Conservation (phyloP, 768 basidiomycete species). For the Mycena epipterygia region DNA sequence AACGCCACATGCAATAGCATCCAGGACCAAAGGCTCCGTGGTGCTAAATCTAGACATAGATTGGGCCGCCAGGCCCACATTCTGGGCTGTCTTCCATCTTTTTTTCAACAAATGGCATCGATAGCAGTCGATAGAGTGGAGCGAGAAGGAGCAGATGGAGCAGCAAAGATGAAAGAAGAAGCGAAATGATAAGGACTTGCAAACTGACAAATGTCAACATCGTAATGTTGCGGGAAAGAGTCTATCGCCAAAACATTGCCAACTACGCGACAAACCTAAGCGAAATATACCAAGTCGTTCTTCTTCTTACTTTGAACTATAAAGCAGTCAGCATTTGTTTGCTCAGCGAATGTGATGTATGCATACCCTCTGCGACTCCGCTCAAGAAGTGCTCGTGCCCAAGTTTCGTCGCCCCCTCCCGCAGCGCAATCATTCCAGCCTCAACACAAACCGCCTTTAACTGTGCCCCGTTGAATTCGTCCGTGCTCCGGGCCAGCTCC, state of each 20-base stretch:
- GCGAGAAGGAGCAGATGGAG: slow-evolving; percentile 2
- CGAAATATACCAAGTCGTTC: slow-evolving; percentile 96
- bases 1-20: too few relatives aligned
- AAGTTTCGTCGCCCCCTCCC: slow-evolving; percentile 91
- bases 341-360: slow-evolving; percentile 15
- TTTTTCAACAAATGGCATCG: not conserved
- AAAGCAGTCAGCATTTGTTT: slow-evolving; percentile 41
- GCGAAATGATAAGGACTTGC: not conserved
- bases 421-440: slow-evolving; percentile 97
- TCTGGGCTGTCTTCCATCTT: not conserved
- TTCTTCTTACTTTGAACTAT: slow-evolving; percentile 99
- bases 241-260: slow-evolving; percentile 5
- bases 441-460: slow-evolving; percentile 99
- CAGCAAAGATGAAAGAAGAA: not conserved
- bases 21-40: too few relatives aligned
- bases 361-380: slow-evolving; percentile 87
- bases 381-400: slow-evolving; percentile 97
- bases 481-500: slow-evolving; percentile 95
- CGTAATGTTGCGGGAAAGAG: not conserved
- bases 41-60: not conserved
- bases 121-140: not conserved
- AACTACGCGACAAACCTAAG: slow-evolving; percentile 58
- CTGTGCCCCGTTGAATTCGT: slow-evolving; percentile 98
- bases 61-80: too few relatives aligned
- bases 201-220: not conserved